Conservation (phyloP, 352 stramenopile species). For the Pythium volutum region DNA sequence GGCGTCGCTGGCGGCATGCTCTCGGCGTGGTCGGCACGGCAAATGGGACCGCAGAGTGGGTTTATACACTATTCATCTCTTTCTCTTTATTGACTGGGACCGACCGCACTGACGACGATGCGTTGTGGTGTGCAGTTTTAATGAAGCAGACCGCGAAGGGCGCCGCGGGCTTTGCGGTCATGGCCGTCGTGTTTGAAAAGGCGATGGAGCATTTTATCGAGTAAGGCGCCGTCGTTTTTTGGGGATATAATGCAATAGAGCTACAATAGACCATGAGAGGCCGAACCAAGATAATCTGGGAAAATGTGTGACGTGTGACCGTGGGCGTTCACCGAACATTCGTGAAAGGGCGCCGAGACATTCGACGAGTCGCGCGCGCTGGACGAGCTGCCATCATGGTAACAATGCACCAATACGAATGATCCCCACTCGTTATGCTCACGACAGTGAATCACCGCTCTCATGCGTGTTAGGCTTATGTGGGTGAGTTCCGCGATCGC, state of each 20-base stretch:
- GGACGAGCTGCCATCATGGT: too few species aligned
- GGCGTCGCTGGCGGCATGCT: constrained; percentile 62
- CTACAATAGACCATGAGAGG: constrained; percentile 2
- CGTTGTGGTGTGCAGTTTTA: constrained; percentile 39
- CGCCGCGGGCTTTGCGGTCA: constrained; percentile 70
- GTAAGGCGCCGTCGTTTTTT: not conserved
- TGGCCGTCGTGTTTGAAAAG: constrained; percentile 87
- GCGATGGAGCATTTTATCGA: constrained; percentile 59
- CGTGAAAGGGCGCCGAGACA: not conserved
- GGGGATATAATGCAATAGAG: constrained; percentile 5
- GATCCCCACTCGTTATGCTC: not conserved
- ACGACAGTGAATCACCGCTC: not conserved
- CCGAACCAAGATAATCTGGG: not conserved
- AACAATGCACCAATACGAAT: not conserved
- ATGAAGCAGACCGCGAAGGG: constrained; percentile 71
- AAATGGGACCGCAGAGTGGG: constrained; percentile 59
- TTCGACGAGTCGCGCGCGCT: constrained; percentile 2
- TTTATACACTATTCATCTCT: too few species aligned
- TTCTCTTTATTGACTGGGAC: not conserved
- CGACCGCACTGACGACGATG: not conserved
- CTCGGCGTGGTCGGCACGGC: constrained; percentile 63
- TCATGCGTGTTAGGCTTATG: constrained; percentile 31
- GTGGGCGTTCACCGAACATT: not conserved
- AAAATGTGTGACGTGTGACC: constrained; percentile 6
- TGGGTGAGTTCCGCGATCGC: constrained; percentile 35